Evolutionary conservation across 495 filamentous ascomycete species (phyloP).

Genomic region (Xylaria acuta): DNA sequence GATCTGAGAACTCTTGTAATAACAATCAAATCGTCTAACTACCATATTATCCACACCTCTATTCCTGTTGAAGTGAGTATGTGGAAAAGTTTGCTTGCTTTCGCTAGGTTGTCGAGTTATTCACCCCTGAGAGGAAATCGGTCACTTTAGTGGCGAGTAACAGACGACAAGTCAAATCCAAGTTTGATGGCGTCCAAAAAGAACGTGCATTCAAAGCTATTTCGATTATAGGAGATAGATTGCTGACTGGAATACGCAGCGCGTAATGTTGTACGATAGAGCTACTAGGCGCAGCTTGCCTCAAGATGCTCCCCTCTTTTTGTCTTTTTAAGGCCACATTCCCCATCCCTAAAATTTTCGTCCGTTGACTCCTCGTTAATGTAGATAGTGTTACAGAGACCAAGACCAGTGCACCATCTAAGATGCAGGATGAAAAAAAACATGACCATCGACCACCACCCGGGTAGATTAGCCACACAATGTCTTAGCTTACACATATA

Average conservation of each 20-base stretch:
- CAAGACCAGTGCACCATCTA: not conserved
- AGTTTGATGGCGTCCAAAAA: not conserved
- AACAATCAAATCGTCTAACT: not conserved
- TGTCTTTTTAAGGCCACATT: constrained; percentile 14
- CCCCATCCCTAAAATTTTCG: constrained; percentile 18
- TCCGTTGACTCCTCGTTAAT: constrained; percentile 26
- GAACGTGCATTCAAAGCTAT: not conserved
- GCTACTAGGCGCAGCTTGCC: not conserved
- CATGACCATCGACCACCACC: constrained; percentile 11
- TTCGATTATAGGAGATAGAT: constrained; percentile 20
- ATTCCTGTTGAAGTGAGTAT: not conserved
- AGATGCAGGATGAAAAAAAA: constrained; percentile 17
- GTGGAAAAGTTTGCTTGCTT: too few species aligned
- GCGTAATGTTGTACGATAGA: constrained; percentile 4
- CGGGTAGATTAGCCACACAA: not conserved
- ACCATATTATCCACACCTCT: not conserved
- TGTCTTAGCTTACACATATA: constrained; percentile 1
- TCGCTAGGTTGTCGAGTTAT: too few species aligned
- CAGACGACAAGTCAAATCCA: not conserved
- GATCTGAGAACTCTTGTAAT: not conserved
- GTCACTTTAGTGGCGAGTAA: not conserved
- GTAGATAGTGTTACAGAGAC: constrained; percentile 26
- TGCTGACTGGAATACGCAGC: constrained; percentile 21
- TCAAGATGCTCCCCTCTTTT: not conserved
- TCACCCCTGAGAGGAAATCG: too few species aligned